A percentile compares a stretch with the other conserved stretches of the same genome.
Conservation (phyloP, 306 rosid species). For the Clitoria ternatea region DNA sequence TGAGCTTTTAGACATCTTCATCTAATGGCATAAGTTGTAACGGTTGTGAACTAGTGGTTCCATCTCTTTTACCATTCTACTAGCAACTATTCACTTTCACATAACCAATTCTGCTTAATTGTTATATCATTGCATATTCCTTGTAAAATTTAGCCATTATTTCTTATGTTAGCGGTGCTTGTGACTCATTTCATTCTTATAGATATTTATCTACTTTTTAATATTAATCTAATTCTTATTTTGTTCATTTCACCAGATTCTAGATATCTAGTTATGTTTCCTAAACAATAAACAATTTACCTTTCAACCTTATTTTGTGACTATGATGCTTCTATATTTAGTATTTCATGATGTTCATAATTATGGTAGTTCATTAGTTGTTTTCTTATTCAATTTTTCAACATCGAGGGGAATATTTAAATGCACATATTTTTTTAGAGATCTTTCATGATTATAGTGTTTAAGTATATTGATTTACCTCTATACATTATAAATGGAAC, state of each 20-base stretch:
- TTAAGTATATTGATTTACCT: no score
- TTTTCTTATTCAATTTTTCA: neutral
- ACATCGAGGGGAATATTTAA: neutral
- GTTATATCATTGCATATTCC: slow-evolving; percentile 1
- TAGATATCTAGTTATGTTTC: neutral
- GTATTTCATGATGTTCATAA: neutral
- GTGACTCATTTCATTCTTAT: neutral
- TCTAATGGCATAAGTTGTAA: neutral
- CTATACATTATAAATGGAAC: neutral
- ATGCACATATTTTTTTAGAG: neutral
- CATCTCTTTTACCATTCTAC: neutral
- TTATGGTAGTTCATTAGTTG: neutral
- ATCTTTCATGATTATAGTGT: neutral
- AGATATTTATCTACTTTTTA: slow-evolving; percentile 1
- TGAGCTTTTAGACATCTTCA: neutral
- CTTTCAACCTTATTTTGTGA: neutral
- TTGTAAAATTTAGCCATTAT: neutral
- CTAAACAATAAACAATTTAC: neutral
- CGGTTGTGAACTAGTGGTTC: neutral
- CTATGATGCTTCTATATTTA: neutral
- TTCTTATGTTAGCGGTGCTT: neutral
- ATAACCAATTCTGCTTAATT: neutral
- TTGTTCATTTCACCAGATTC: slow-evolving; percentile 10
- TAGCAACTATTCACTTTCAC: neutral
- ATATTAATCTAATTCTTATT: neutral